Conservation (phyloP, 495 filamentous ascomycete species). For the Lasiosphaeria miniovina region DNA sequence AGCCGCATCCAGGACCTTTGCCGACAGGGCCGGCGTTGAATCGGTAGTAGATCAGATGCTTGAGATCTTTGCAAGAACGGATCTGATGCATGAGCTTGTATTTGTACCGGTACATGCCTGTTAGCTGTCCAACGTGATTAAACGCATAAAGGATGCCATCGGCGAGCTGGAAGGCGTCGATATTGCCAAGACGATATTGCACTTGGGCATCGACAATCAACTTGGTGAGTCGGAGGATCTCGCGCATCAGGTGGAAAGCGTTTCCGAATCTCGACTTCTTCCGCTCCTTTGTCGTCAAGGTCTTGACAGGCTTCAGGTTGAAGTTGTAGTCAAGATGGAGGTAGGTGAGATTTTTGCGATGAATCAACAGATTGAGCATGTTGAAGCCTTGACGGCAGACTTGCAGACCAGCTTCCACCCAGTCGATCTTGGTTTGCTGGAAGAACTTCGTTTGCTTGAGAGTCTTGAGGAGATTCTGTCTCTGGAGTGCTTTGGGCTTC, state of each 20-base stretch:
- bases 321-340: slow-evolving; percentile 99
- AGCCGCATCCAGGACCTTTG: slow-evolving; percentile 97
- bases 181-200: slow-evolving; percentile 96
- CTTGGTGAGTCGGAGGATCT: slow-evolving; percentile 96
- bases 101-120: slow-evolving; percentile 99
- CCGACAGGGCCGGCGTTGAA: slow-evolving; percentile 98
- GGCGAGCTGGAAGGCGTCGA: slow-evolving; percentile 97
- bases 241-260: slow-evolving; percentile 98
- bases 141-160: slow-evolving; percentile 99
- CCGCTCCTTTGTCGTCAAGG: slow-evolving; percentile 95
- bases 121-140: slow-evolving; percentile 98
- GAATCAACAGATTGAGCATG: slow-evolving; percentile 97
- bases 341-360: slow-evolving; percentile 98
- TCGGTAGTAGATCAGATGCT: slow-evolving; percentile 98
- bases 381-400: slow-evolving; percentile 99
- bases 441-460: slow-evolving; percentile 98
- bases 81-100: slow-evolving; percentile 99
- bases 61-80: slow-evolving; percentile 97
- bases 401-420: slow-evolving; percentile 98
- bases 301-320: slow-evolving; percentile 99
- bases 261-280: slow-evolving; percentile 99
- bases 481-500: slow-evolving; percentile 89
- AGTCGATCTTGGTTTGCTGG: slow-evolving; percentile 98
- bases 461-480: slow-evolving; percentile 85
- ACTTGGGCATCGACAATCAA: slow-evolving; percentile 98